Evolutionary conservation across 176 grass and related monocot species (phyloP), one percentile per base, ranked within the genome.

Genomic region (Phoenix dactylifera): DNA sequence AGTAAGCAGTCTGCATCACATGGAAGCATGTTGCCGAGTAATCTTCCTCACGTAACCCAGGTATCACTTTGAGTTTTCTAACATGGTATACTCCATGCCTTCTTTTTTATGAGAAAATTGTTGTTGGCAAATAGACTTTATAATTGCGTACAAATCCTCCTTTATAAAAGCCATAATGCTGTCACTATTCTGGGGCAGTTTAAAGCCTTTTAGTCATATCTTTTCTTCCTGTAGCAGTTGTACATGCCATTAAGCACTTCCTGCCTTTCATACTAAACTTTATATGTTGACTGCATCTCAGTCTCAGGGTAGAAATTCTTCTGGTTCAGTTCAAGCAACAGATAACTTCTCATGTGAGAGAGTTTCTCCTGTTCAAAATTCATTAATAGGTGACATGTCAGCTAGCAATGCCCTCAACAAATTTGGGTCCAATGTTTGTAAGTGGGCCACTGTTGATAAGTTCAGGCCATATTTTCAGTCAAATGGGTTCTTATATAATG

Each of bases 1-100:
- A 30, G 58, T 62, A 89, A 83, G 80, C 79, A 86, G 73, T 75
- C 76, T 61, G 39, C 26, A 51, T 51, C 63, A n/a, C 66, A 77
- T 76, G 64, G 70, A 28, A 68, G 65, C 4, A 50, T 67, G 28
- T 26, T 67, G 15, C 32, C 70, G 55, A 19, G 57, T 52, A 77
- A 65, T 55, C 19, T 51, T 24, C 66, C 73, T 66, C 66, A 63
- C 72, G 83, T 53, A 22, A 63, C 74, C 56, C 82, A 86, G 86
- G 90, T 95, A 14, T 14, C 35, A 44, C 12, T 39, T 44, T 44
- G 35, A 44, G 10, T 44, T 44, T 44, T 12, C 35, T 44, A 44
- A 44, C 9, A 14, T 44, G 14, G 9, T 44, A 44, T 44, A 44
- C 35, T 44, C 35, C 10, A 44, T 14, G 35, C 35, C 10, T 44